These are phyloP conservation scores for Didymella exigua DNA, from an alignment of 2,329 filamentous ascomycete genomes.

Conservation along the genomic window DNA sequence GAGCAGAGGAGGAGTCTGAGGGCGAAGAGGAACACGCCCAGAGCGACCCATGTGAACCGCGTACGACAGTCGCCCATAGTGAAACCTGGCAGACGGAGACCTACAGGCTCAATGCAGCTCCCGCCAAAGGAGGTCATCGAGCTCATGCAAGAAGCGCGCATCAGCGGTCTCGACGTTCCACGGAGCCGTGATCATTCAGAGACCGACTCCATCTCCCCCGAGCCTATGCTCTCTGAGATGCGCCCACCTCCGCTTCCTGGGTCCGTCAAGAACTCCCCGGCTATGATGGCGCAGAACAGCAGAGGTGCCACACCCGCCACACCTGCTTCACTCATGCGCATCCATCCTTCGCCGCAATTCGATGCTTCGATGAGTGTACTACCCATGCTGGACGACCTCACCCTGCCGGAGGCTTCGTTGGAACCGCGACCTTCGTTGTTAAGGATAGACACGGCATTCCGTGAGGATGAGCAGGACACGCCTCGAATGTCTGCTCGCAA, in stretches of 20 bases:
- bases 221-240: conserved; percentile 56
- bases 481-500: conserved; percentile 68
- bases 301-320: conserved; percentile 62
- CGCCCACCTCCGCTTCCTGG: conserved; percentile 67
- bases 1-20: conserved; percentile 51
- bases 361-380: conserved; percentile 28
- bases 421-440: conserved; percentile 54
- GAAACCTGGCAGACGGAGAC: conserved; percentile 63
- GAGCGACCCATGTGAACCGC: conserved; percentile 51
- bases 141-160: conserved; percentile 47
- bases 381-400: conserved; percentile 62
- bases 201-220: conserved; percentile 57
- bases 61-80: conserved; percentile 75
- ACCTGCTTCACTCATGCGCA: conserved; percentile 80
- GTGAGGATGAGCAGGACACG: conserved; percentile 57
- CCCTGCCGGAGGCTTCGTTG: conserved; percentile 72
- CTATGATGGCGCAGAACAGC: conserved; percentile 59
- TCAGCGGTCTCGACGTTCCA: conserved; percentile 30
- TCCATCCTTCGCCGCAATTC: conserved; percentile 48
- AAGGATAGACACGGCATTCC: conserved; percentile 57
- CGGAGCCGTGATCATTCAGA: conserved; percentile 50
- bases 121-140: conserved; percentile 54
- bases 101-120: conserved; percentile 51
- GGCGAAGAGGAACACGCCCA: conserved; percentile 57
- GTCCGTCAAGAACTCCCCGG: conserved; percentile 70